Evolutionary conservation across 2,329 filamentous ascomycete genomes (phyloP).

Genomic region (Fusarium pininemorale): DNA sequence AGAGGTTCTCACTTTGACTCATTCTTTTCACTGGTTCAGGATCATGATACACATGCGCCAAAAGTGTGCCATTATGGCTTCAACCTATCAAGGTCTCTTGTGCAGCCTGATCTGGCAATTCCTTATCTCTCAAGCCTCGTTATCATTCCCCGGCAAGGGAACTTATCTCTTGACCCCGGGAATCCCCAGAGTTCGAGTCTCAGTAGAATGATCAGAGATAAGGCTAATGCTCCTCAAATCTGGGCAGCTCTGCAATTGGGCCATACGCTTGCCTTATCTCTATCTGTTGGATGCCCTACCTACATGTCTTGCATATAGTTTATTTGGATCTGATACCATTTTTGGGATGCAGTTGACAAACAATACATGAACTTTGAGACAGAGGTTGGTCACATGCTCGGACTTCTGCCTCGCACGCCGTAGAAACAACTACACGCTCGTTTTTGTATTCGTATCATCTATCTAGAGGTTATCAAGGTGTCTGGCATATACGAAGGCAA

Average conservation of each 20-base stretch:
- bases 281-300: neutral
- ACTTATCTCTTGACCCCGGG: slow-evolving; percentile 32
- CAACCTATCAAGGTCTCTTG: neutral
- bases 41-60: neutral
- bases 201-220: slow-evolving; percentile 25
- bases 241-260: slow-evolving; percentile 34
- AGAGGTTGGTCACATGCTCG: slow-evolving; percentile 3
- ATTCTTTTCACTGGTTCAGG: neutral
- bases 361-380: neutral
- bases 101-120: slow-evolving; percentile 5
- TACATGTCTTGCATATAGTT: slow-evolving; percentile 28
- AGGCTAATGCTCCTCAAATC: slow-evolving; percentile 21
- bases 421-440: neutral
- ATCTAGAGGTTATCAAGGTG: neutral
- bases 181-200: slow-evolving; percentile 29
- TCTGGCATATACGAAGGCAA: neutral
- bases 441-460: neutral
- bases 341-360: neutral
- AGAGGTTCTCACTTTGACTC: slow-evolving; percentile 9
- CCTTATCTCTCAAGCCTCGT: slow-evolving; percentile 24
- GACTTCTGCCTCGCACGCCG: neutral
- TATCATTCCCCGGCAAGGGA: slow-evolving; percentile 16
- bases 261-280: slow-evolving; percentile 23
- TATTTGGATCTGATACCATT: slow-evolving; percentile 1
- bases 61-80: neutral